phyloP scores from a whole-genome alignment of 2,329 filamentous ascomycete genomes.

The Didymellaceae sp. region DNA sequence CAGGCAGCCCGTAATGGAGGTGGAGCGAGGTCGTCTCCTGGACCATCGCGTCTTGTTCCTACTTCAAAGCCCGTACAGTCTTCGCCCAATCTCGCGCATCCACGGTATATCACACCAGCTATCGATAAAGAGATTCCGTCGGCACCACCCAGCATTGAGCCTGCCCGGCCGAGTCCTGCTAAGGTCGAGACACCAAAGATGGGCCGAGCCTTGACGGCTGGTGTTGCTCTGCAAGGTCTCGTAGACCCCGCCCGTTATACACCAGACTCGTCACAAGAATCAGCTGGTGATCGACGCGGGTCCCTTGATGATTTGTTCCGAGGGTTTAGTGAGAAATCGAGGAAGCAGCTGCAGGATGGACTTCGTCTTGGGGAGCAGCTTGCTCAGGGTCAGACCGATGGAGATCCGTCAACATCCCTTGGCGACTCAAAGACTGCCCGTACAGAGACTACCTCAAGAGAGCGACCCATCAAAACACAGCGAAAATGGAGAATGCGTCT shows the following conservation, averaged over 20 bases:
- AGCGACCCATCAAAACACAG: conserved; percentile 33
- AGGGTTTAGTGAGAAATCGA: conserved; percentile 49
- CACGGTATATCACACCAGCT: conserved; percentile 38
- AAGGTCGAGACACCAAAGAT: conserved; percentile 42
- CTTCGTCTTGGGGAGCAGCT: conserved; percentile 49
- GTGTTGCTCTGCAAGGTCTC: conserved; percentile 47
- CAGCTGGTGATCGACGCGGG: conserved; percentile 28
- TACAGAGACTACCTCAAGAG: conserved; percentile 16
- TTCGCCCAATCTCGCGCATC: conserved; percentile 23
- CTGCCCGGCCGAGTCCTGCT: conserved; percentile 20
- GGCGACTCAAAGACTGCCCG: conserved; percentile 28
- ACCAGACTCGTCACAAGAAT: conserved; percentile 33
- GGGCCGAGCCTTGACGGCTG: conserved; percentile 47
- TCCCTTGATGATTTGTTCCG: conserved; percentile 47
- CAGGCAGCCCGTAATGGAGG: not conserved
- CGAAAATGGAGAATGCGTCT: conserved; percentile 39
- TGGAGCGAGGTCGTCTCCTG: conserved; percentile 11
- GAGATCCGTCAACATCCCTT: conserved; percentile 21
- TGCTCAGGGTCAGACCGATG: conserved; percentile 31
- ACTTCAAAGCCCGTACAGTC: conserved; percentile 11
- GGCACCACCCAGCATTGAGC: conserved; percentile 39
- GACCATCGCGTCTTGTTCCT: conserved; percentile 8
- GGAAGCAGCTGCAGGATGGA: conserved; percentile 47
- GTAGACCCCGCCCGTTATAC: conserved; percentile 41
- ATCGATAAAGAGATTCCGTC: conserved; percentile 36